Evolutionary conservation across 2,329 filamentous ascomycete genomes (phyloP).

Genomic region (Alternaria viburni): DNA sequence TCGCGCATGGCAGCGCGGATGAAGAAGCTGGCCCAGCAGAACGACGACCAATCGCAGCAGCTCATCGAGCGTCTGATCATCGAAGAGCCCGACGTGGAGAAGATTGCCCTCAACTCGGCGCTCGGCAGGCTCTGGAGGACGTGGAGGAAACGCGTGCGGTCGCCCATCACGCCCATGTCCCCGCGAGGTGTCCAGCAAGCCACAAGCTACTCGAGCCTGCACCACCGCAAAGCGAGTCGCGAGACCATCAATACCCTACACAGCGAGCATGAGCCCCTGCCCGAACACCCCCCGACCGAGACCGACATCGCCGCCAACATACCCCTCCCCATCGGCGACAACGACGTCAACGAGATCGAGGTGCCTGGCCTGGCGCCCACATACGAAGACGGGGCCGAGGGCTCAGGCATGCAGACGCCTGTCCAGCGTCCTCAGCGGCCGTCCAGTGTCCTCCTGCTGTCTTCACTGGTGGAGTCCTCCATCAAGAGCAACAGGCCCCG

Average conservation of each 20-base stretch:
- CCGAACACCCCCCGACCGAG: constrained; percentile 54
- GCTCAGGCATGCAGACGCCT: constrained; percentile 32
- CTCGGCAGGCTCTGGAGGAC: constrained; percentile 90
- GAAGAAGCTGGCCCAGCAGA: constrained; percentile 41
- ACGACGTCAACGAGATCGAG: constrained; percentile 81
- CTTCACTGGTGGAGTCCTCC: constrained; percentile 26
- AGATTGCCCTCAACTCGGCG: constrained; percentile 86
- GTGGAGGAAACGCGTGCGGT: constrained; percentile 85
- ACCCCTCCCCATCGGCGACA: constrained; percentile 70
- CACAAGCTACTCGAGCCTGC: constrained; percentile 40
- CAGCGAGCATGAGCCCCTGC: constrained; percentile 31
- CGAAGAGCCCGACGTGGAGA: constrained; percentile 90
- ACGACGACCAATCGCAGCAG: constrained; percentile 60
- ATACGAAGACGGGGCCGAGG: constrained; percentile 60
- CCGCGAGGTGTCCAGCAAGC: constrained; percentile 34
- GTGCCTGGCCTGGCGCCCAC: constrained; percentile 73
- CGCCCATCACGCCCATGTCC: constrained; percentile 35
- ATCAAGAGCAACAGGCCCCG: constrained; percentile 30
- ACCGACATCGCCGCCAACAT: constrained; percentile 63
- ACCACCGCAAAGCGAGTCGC: constrained; percentile 37
- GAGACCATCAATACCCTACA: constrained; percentile 33
- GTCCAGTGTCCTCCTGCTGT: constrained; percentile 38
- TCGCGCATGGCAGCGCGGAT: constrained; percentile 60
- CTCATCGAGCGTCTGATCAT: constrained; percentile 75
- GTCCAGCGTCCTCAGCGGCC: constrained; percentile 34